Percentiles rank a stretch among this genome's conserved stretches.
Evolutionary conservation across 306 rosid genomes (phyloP).

Genomic region (Sindora glabra): DNA sequence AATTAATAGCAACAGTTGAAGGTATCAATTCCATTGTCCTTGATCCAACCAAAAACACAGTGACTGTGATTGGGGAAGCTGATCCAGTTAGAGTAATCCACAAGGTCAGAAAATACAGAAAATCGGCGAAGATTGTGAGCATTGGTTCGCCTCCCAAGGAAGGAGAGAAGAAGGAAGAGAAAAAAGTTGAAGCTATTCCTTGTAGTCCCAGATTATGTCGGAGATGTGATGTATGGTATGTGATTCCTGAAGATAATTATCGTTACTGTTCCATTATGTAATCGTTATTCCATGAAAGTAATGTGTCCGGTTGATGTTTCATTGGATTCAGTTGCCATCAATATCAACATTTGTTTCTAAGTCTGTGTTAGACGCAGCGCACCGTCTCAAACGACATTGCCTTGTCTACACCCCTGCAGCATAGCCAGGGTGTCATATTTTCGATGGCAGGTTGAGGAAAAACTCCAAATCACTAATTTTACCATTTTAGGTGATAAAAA

Average conservation of each 20-base stretch:
- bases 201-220: slow-evolving; percentile 21
- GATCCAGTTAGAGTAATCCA: slow-evolving; percentile 45
- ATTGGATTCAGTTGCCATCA: too few relatives aligned
- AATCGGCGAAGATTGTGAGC: slow-evolving; percentile 32
- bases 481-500: too few relatives aligned
- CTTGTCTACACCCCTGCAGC: too few relatives aligned
- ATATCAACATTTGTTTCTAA: too few relatives aligned
- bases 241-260: slow-evolving; percentile 30
- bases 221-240: slow-evolving; percentile 46
- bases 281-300: not conserved
- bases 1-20: slow-evolving; percentile 37
- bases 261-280: slow-evolving; percentile 38
- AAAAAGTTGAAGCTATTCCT: slow-evolving; percentile 5
- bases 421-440: too few relatives aligned
- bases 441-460: too few relatives aligned
- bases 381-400: too few relatives aligned
- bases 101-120: slow-evolving; percentile 44
- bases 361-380: too few relatives aligned
- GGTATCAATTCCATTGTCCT: slow-evolving; percentile 39
- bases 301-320: too few relatives aligned
- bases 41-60: slow-evolving; percentile 32
- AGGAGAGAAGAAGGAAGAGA: slow-evolving; percentile 43
- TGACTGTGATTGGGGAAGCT: slow-evolving; percentile 50
- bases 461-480: too few relatives aligned
- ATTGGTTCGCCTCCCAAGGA: slow-evolving; percentile 32